phyloP scores from a whole-genome alignment of 441 rosid genomes.

The Viola pubescens region DNA sequence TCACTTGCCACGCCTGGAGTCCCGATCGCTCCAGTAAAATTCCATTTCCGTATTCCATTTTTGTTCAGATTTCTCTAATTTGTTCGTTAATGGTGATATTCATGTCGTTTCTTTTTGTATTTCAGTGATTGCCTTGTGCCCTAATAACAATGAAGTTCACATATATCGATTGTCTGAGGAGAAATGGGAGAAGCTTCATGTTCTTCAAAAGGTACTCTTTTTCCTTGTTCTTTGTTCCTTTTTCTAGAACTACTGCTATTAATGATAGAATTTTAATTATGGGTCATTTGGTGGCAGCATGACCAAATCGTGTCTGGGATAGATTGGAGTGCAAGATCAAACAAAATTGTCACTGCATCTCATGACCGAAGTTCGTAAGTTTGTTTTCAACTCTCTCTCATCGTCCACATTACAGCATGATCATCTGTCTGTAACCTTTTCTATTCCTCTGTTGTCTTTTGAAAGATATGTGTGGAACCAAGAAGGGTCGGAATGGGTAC shows the following conservation, averaged over 20 bases:
- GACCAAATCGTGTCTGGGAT: conserved; percentile 95
- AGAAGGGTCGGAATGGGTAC: conserved; percentile 89
- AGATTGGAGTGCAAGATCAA: conserved; percentile 88
- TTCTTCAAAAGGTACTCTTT: conserved; percentile 70
- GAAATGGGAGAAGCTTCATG: conserved; percentile 82
- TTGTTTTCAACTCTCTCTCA: not conserved
- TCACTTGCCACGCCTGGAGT: conserved; percentile 97
- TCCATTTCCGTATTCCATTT: not conserved
- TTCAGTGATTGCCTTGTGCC: conserved; percentile 93
- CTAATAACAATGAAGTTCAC: conserved; percentile 89
- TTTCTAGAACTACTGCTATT: not conserved
- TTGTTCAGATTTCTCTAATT: not conserved
- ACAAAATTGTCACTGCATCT: conserved; percentile 81
- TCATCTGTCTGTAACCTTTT: not conserved
- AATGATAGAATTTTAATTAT: not conserved
- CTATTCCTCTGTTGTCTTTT: conserved; percentile 14
- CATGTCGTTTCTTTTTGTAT: conserved; percentile 2
- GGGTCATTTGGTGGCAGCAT: conserved; percentile 44
- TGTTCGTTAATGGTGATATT: not conserved
- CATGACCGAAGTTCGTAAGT: conserved; percentile 98
- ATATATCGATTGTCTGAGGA: conserved; percentile 67
- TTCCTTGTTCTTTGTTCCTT: not conserved
- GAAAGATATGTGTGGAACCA: conserved; percentile 86
- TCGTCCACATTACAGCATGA: not conserved
- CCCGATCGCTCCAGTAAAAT: conserved; percentile 71